Conservation (phyloP, 2,329 filamentous ascomycete genomes). For the Fusarium secorum region DNA sequence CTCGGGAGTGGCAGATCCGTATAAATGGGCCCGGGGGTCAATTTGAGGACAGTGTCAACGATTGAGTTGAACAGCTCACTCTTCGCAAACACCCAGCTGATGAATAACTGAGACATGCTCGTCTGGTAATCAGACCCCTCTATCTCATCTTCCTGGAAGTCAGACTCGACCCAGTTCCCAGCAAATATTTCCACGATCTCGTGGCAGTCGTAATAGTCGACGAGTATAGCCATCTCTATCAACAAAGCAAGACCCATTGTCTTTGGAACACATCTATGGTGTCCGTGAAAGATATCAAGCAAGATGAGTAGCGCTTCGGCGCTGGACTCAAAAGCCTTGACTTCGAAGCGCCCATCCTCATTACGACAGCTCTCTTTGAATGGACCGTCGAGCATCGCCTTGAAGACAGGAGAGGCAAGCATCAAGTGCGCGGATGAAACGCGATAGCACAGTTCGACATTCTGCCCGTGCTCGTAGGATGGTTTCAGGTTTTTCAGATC, state of each 20-base stretch:
- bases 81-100: fast-evolving
- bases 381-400: neutral
- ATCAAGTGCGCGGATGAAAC: slow-evolving; percentile 2
- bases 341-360: fast-evolving
- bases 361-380: fast-evolving
- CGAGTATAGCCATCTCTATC: slow-evolving; percentile 35
- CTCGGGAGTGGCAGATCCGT: fast-evolving
- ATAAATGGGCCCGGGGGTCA: fast-evolving
- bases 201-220: slow-evolving; percentile 41
- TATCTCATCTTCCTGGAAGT: fast-evolving
- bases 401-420: neutral
- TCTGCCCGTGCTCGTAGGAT: fast-evolving
- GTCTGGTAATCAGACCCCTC: fast-evolving
- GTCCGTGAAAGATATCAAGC: slow-evolving; percentile 38
- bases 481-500: neutral
- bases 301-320: slow-evolving; percentile 29
- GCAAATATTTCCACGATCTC: slow-evolving; percentile 17
- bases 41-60: fast-evolving
- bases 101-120: fast-evolving
- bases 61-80: fast-evolving
- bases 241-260: slow-evolving; percentile 15
- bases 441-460: neutral
- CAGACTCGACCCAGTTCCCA: fast-evolving
- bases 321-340: slow-evolving; percentile 20
- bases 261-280: slow-evolving; percentile 17